Evolutionary conservation across 1,284 basidiomycete species (phyloP), one percentile per base, ranked within the genome.

Genomic region (Ustilago hordei): DNA sequence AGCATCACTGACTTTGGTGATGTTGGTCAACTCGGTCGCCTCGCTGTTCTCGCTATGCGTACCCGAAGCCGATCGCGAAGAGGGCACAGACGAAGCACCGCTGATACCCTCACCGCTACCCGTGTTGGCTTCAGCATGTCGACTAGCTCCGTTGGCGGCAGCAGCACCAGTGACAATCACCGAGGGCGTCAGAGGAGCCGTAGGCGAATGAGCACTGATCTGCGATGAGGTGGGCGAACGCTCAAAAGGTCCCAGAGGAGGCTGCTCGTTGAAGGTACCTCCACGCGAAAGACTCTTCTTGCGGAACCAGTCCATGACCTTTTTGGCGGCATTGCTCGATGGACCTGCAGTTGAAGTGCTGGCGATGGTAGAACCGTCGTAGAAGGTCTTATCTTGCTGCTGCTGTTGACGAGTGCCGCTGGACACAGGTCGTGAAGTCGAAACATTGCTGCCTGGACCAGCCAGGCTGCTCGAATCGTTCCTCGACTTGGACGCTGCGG

Each of bases 271-370:
- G 59, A 81, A 80, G 3, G 60, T 64, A 36, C 81, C 78, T 63
- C 87, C 87, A 45, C 43, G 43, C 32, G 87, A 87, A 4, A 89
- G 82, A 36, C 88, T 88, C 83, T 89, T 89, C 70, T 89, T 88
- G 38, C 90, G 83, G 88, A 91, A 90, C 90, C 90, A 91, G 78
- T 90, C 89, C 89, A 90, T 90, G 67, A 91, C 90, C 60, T 89
- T 88, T 85, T 90, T 90, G 32, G 90, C 89, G 34, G 89, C 88
- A 57, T 87, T 88, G 38, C 87, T 88, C 19, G 89, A 89, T 0
- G 87, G 78, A 1, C 81, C 81, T 12, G 79, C 70, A 4, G 81
- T 83, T 28, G 81, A 82, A 23, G 60, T 60, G 69, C 75, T 78
- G 15, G 79, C 79, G 23, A 77, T 80, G 32, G 69, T 69, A 8